phyloP scores from a whole-genome alignment of 306 rosid species.

The Oemleria cerasiformis region DNA sequence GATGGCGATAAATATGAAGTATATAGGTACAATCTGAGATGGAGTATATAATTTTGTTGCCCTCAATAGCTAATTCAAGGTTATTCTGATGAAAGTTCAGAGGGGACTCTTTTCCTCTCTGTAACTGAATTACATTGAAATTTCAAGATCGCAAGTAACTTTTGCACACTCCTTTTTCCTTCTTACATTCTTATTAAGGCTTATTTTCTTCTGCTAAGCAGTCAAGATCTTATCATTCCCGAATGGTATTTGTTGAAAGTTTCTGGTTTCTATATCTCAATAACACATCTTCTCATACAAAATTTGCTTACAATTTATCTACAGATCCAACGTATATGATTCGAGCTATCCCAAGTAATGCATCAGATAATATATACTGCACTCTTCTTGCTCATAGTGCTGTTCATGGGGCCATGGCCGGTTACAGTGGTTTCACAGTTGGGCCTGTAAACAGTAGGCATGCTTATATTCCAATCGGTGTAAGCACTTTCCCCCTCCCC shows the following conservation, averaged over 20 bases:
- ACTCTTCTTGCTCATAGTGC: conserved; percentile 97
- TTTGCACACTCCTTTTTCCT: background rate
- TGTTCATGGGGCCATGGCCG: conserved; percentile 98
- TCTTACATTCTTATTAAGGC: background rate
- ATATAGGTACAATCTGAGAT: conserved; percentile 60
- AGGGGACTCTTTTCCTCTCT: background rate
- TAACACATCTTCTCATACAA: background rate
- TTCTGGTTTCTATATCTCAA: background rate
- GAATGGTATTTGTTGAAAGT: background rate
- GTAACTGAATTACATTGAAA: background rate
- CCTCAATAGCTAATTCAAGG: background rate
- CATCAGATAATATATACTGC: conserved; percentile 90
- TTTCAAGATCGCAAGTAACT: background rate
- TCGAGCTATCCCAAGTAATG: conserved; percentile 97
- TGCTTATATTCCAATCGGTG: conserved; percentile 86
- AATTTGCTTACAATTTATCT: conserved; percentile 11
- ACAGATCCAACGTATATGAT: conserved; percentile 97
- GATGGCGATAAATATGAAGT: conserved; percentile 78
- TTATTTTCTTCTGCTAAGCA: background rate
- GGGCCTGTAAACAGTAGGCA: conserved; percentile 87
- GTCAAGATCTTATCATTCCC: background rate
- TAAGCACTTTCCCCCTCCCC: conserved; percentile 47
- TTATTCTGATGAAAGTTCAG: background rate
- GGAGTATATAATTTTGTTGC: background rate
- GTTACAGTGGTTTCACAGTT: conserved; percentile 85